Evolutionary conservation across 345 rosid species (phyloP), one percentile per base, ranked within the genome.

Genomic region (Gossypium ekmanianum): DNA sequence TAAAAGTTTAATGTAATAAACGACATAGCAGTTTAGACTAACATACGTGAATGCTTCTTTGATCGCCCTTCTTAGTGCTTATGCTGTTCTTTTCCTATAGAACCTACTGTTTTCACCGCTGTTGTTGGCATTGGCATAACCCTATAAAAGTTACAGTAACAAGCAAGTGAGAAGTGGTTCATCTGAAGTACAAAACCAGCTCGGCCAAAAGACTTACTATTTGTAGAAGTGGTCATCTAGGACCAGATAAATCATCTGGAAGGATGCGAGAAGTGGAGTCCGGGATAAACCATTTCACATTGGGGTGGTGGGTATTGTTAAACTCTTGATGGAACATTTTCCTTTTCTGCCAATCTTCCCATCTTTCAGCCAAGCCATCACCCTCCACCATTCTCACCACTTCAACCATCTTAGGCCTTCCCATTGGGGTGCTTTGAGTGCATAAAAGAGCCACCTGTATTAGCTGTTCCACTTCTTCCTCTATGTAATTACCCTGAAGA

Each of bases 371-470:
- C 84, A 92, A 86, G 17, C 97, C 94, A 52, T 91, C 97, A 1
- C 98, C 98, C 84, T 94, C 98, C 18, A 94, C 88, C 98, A 92
- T 94, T 77, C 94, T 91, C 8, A 94, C 97, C 16, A 92, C 98
- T 48, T 94, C 97, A 0, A 94, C 87, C 98, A 94, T 94, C 84
- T 91, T 92, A 0, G 97, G 98, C 20, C 98, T 84, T 78, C 89
- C 98, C 92, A 83, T 20, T 14, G 97, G 86, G 26, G 91, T 78
- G 75, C 88, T 80, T 45, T 92, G 97, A 11, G 97, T 92, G 81
- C 97, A 94, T 54, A 94, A 82, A 34, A 94, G 86, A 68, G 98
- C 97, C 73, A 92, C 90, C 75, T 94, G 97, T 75, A 94, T 94
- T 72, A 91, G 82, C 61, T 89, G 85, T 84, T 89, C 97, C 75